A percentile compares a stretch with the other conserved stretches of the same genome.
These are phyloP conservation scores for Diversispora epigaea DNA, from an alignment of 192 early-diverging fungal species.

Conservation along the genomic window DNA sequence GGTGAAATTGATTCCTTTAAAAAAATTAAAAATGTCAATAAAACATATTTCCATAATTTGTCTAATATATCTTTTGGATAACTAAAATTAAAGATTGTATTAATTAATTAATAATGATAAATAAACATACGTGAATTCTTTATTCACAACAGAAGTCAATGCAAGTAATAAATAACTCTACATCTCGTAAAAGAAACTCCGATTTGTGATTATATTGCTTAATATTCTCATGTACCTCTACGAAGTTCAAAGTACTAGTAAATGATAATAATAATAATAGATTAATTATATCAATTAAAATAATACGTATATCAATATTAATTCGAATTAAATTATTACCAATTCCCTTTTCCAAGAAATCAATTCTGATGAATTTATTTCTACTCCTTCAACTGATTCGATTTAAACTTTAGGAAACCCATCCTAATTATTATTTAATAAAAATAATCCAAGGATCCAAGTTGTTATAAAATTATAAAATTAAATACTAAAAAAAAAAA, in stretches of 20 bases:
- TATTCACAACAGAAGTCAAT: conserved; percentile 38
- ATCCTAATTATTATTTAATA: conserved; percentile 54
- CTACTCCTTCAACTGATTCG: conserved; percentile 73
- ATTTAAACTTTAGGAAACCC: conserved; percentile 73
- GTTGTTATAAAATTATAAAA: no score
- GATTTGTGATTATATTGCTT: conserved; percentile 85
- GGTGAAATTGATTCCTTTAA: conserved; percentile 89
- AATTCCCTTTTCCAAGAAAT: conserved; percentile 93
- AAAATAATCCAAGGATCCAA: no score
- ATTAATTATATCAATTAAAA: not conserved
- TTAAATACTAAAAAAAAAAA: not conserved
- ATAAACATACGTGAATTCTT: conserved; percentile 22
- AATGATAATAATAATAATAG: conserved; percentile 1
- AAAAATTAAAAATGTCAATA: conserved; percentile 46
- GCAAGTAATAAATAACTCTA: conserved; percentile 78
- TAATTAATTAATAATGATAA: conserved; percentile 11
- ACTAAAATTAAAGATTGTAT: conserved; percentile 6
- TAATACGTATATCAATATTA: conserved; percentile 11
- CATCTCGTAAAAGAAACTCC: conserved; percentile 81
- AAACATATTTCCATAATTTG: conserved; percentile 83
- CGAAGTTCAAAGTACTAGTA: no score
- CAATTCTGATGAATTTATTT: conserved; percentile 65
- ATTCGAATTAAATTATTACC: no score
- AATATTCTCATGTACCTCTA: conserved; percentile 86
- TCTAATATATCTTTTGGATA: conserved; percentile 80